Evolutionary conservation across 2,329 filamentous ascomycete genomes (phyloP).

Genomic region (Tolypocladium nubicola): DNA sequence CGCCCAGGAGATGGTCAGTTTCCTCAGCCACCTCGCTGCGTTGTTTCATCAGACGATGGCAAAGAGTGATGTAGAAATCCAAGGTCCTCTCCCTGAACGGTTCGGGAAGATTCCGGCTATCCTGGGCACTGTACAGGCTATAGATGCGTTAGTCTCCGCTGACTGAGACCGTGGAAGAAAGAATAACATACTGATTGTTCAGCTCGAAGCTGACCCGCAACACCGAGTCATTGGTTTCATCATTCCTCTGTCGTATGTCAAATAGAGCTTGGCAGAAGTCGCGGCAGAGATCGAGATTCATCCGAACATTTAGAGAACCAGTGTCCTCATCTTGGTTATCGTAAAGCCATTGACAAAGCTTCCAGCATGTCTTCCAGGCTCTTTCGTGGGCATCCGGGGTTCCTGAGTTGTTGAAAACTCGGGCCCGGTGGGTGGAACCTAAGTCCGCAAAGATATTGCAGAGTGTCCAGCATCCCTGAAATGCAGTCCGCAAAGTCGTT

Average conservation of each 20-base stretch:
- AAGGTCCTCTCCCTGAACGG: constrained; percentile 81
- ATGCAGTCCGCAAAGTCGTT: constrained; percentile 58
- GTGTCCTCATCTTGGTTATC: constrained; percentile 64
- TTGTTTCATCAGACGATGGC: constrained; percentile 94
- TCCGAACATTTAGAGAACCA: constrained; percentile 54
- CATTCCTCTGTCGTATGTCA: constrained; percentile 67
- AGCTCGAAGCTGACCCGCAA: constrained; percentile 88
- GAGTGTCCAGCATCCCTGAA: constrained; percentile 86
- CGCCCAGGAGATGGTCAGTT: constrained; percentile 71
- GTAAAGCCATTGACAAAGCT: constrained; percentile 81
- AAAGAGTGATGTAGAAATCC: constrained; percentile 90
- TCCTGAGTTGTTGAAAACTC: constrained; percentile 66
- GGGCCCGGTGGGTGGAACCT: constrained; percentile 72
- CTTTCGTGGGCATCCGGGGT: constrained; percentile 72
- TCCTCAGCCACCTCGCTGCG: constrained; percentile 67
- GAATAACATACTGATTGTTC: constrained; percentile 61
- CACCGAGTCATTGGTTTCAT: constrained; percentile 76
- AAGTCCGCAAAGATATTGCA: constrained; percentile 84
- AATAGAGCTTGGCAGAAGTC: constrained; percentile 91
- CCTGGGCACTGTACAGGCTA: constrained; percentile 80
- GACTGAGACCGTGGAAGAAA: background rate
- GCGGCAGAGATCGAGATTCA: constrained; percentile 76
- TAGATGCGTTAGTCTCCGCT: constrained; percentile 11
- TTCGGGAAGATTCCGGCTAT: constrained; percentile 66
- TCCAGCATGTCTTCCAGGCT: constrained; percentile 92